Evolutionary conservation across 768 basidiomycete species (phyloP).

Genomic region (Boletales sp.): DNA sequence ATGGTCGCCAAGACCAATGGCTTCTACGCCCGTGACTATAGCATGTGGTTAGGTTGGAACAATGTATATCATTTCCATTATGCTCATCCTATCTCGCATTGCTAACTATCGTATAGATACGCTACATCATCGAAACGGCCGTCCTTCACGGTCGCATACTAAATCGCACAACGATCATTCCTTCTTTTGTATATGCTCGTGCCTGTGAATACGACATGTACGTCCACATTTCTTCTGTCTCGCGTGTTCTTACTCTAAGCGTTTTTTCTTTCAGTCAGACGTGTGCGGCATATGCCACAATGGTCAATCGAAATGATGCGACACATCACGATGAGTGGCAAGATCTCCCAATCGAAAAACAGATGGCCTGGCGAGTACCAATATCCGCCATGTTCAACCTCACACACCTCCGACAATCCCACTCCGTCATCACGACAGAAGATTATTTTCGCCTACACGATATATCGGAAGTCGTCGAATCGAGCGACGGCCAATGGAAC

Average conservation of each 20-base stretch:
- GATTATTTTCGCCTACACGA: slow-evolving; percentile 43
- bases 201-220: slow-evolving; percentile 38
- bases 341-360: slow-evolving; percentile 32
- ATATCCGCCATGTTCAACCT: slow-evolving; percentile 43
- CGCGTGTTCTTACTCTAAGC: slow-evolving; percentile 12
- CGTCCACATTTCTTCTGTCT: background rate
- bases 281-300: slow-evolving; percentile 39
- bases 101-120: slow-evolving; percentile 30
- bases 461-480: slow-evolving; percentile 31
- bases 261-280: slow-evolving; percentile 6
- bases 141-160: slow-evolving; percentile 41
- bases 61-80: slow-evolving; percentile 29
- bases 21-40: slow-evolving; percentile 44
- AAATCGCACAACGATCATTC: slow-evolving; percentile 42
- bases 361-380: slow-evolving; percentile 35
- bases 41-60: slow-evolving; percentile 49
- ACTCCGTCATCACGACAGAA: slow-evolving; percentile 37
- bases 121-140: slow-evolving; percentile 47
- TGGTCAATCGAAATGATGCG: slow-evolving; percentile 46
- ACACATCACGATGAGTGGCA: slow-evolving; percentile 39
- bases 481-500: slow-evolving; percentile 38
- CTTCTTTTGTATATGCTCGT: slow-evolving; percentile 46
- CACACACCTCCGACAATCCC: slow-evolving; percentile 33
- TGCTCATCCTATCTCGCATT: too few relatives aligned
- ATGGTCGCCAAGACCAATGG: slow-evolving; percentile 40